Evolutionary conservation across 192 early-diverging fungal genomes (phyloP).

Genomic region (Backusella macrospora): DNA sequence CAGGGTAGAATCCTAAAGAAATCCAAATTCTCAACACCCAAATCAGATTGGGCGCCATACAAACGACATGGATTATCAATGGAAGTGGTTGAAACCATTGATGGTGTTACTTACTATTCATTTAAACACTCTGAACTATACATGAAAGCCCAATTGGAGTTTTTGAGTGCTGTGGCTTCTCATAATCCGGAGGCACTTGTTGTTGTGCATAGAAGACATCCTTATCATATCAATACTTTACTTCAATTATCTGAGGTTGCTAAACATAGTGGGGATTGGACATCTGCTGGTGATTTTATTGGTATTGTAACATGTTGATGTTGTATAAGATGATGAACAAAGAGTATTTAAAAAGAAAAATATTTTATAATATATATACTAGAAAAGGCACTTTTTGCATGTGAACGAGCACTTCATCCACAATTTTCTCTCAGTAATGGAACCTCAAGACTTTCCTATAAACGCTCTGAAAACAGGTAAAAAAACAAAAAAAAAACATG

Average conservation of each 20-base stretch:
- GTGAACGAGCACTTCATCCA: conserved; percentile 81
- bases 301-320: conserved; percentile 38
- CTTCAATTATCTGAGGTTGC: conserved; percentile 85
- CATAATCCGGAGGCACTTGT: conserved; percentile 76
- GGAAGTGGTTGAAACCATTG: conserved; percentile 44
- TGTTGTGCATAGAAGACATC: conserved; percentile 69
- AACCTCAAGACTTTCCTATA: conserved; percentile 68
- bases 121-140: conserved; percentile 76
- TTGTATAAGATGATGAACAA: neutral
- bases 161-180: conserved; percentile 70
- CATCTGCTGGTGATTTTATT: conserved; percentile 79
- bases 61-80: conserved; percentile 51
- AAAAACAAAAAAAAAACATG: too few species aligned
- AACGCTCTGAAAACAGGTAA: conserved; percentile 75
- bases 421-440: conserved; percentile 73
- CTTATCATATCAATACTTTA: conserved; percentile 87
- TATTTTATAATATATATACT: neutral
- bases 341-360: conserved; percentile 4
- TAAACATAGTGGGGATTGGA: conserved; percentile 83
- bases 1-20: conserved; percentile 49
- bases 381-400: conserved; percentile 87
- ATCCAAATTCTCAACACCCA: conserved; percentile 66
- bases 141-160: conserved; percentile 73
- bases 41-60: conserved; percentile 73
- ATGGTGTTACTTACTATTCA: conserved; percentile 50